phyloP scores from a whole-genome alignment of 2,329 filamentous ascomycete genomes.

The Nemania sp. region DNA sequence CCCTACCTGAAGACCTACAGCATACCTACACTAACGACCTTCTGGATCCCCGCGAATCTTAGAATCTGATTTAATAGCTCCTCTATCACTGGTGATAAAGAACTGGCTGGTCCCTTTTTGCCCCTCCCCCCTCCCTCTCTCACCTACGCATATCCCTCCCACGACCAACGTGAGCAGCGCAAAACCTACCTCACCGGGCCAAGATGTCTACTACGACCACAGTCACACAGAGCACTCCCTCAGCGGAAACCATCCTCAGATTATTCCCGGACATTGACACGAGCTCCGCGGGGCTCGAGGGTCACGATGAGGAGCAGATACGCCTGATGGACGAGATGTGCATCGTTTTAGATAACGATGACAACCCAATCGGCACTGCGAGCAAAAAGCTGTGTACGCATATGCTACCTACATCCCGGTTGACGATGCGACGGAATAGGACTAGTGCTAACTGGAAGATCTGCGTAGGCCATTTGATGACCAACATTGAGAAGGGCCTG shows the following conservation, averaged over 20 bases:
- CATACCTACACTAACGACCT: background rate
- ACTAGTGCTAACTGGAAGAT: constrained; percentile 24
- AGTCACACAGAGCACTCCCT: constrained; percentile 67
- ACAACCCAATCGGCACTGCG: constrained; percentile 91
- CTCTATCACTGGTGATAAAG: constrained; percentile 27
- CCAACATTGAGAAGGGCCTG: constrained; percentile 95
- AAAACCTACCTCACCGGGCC: constrained; percentile 9
- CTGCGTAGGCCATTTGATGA: constrained; percentile 93
- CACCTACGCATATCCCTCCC: too few species aligned
- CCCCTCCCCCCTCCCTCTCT: constrained; percentile 28
- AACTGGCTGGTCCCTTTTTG: constrained; percentile 4
- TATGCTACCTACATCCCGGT: background rate
- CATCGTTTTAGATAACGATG: constrained; percentile 94
- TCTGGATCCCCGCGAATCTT: constrained; percentile 20
- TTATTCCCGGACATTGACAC: constrained; percentile 88
- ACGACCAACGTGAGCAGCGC: constrained; percentile 20
- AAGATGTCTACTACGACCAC: constrained; percentile 56
- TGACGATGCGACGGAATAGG: background rate
- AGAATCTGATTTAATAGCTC: background rate
- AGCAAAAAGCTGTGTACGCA: constrained; percentile 98
- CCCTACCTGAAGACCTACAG: too few species aligned
- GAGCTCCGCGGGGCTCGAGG: constrained; percentile 79
- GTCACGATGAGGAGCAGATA: constrained; percentile 98
- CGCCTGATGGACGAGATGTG: constrained; percentile 98
- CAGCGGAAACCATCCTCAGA: constrained; percentile 84